Base-by-base conservation (phyloP, 352 stramenopile genomes). In the Pythium oligandrum region DNA sequence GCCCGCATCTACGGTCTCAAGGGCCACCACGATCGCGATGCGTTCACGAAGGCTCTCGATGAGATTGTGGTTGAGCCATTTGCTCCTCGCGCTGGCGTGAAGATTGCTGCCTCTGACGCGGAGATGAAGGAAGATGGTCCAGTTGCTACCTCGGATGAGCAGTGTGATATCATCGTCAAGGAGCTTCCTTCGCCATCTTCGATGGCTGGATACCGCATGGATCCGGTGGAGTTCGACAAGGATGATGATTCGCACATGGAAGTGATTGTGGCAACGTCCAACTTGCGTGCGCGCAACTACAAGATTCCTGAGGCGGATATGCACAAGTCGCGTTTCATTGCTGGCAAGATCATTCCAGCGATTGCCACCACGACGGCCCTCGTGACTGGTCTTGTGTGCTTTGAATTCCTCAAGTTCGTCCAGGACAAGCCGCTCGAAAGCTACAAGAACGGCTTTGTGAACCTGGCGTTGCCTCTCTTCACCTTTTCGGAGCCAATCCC, bases 291-390 rank as follows among this genome's bases (percentile, higher is more conserved):
- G 4, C 85, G 96, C 26, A 98, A 98, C 66, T 99, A 99, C 78
- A 93, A 89, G 44, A 99, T 99, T 54, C 90, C 88, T 11, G 97
- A 98, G 51, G 95, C 84, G 44, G 96, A 99, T 63, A 97, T 98
- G 68, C 96, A 99, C 75, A 93, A 97, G 51, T 98, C 95, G 34
- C 95, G 97, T 48, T 97, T 98, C 35, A 99, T 99, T 75, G 98
- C 98, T n/a, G 98, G 98, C 48, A 98, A 98, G 66, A 99, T 99
- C 67, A 99, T 99, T 58, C 98, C 98, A 8, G 98, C 98, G 11
- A 99, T 99, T 69, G 97, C 98, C 26, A 99, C 98, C 39, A 99
- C 97, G 6, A 99, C 98, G 10, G 96, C 97, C 12, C 75, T 99
- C 37, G 97, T 99, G 35, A 98, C 97, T 0, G 98, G 97, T 38